Base-by-base conservation (phyloP, 164 flowering plant genomes). In the Liriodendron chinense region DNA sequence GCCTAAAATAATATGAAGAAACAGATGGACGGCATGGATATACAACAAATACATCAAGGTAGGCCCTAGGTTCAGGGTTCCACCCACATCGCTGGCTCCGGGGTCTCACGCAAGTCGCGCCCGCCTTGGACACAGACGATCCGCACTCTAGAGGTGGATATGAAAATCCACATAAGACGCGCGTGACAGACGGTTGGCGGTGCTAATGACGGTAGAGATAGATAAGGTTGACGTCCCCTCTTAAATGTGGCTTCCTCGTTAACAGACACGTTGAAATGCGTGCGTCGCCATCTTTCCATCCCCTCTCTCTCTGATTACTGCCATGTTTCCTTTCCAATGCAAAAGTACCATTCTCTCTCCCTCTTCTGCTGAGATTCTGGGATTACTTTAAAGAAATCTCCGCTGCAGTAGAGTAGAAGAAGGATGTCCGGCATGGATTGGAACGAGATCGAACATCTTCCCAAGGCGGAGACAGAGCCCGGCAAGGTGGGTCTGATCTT, bases 401-500 rank as follows among this genome's bases (percentile, higher is more conserved):
- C 22, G 14, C 22, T 21, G 67, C 22, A 64, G 34, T 9, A 64
- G 25, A 24, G 26, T 21, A 64, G 34, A 23, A 64, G 67, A 61
- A 61, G 28, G 24, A 34, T 34, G 43, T 34, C 43, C 43, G 43
- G 43, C 43, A 64, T 64, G 67, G 24, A 23, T 22, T 8, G 67
- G 14, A 64, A 64, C 3, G 67, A 64, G 67, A 64, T 10, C 12
- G 16, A 64, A 23, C 22, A 64, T 9, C 26, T 61, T 26, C 26
- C 14, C 14, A 64, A 9, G 26, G 23, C 22, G 14, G 24, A 64
- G 9, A 64, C 26, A 23, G 67, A 64, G 67, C 26, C 24, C 2
- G 21, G 69, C 47, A 26, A 28, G 28, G 48, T 67, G 47, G 0
- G 47, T 18, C 20, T 83, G 87, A 50, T 90, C 0, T 78, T 83